These are phyloP conservation scores for Malus orientalis DNA, from an alignment of 306 rosid genomes.

Conservation along the genomic window DNA sequence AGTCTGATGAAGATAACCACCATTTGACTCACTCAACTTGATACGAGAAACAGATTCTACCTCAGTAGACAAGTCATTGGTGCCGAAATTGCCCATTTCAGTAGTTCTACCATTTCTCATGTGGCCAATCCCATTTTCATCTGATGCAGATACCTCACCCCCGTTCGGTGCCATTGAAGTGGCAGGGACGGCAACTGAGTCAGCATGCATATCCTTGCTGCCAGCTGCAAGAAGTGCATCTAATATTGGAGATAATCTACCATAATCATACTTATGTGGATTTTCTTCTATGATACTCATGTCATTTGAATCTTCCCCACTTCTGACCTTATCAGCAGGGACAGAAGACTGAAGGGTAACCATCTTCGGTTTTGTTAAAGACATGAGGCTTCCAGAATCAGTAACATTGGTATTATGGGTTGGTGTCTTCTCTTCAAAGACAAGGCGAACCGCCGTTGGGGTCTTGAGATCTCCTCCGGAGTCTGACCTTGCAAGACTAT, in stretches of 20 bases:
- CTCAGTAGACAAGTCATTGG: conserved; percentile 10
- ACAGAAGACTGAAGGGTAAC: conserved; percentile 17
- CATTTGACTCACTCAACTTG: conserved; percentile 11
- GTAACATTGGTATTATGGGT: conserved; percentile 23
- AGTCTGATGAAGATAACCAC: background rate
- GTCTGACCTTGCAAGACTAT: conserved; percentile 77
- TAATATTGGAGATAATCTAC: conserved; percentile 46
- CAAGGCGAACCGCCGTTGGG: conserved; percentile 40
- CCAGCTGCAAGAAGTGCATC: conserved; percentile 57
- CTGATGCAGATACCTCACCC: conserved; percentile 6
- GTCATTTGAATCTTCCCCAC: conserved; percentile 54
- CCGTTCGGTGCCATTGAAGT: conserved; percentile 6
- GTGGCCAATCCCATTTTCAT: conserved; percentile 2
- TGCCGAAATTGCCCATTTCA: conserved; percentile 11
- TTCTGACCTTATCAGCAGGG: conserved; percentile 23
- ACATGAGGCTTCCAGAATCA: conserved; percentile 58
- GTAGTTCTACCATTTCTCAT: conserved; percentile 5
- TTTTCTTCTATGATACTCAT: conserved; percentile 71
- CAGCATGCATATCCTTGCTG: conserved; percentile 36
- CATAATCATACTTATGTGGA: conserved; percentile 39
- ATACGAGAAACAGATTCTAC: background rate
- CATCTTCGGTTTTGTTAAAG: conserved; percentile 44
- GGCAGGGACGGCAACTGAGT: conserved; percentile 11
- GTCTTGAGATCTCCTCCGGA: conserved; percentile 66
- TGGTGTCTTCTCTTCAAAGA: conserved; percentile 42